phyloP scores from a whole-genome alignment of 768 basidiomycete species.

The Kockovaella imperatae region DNA sequence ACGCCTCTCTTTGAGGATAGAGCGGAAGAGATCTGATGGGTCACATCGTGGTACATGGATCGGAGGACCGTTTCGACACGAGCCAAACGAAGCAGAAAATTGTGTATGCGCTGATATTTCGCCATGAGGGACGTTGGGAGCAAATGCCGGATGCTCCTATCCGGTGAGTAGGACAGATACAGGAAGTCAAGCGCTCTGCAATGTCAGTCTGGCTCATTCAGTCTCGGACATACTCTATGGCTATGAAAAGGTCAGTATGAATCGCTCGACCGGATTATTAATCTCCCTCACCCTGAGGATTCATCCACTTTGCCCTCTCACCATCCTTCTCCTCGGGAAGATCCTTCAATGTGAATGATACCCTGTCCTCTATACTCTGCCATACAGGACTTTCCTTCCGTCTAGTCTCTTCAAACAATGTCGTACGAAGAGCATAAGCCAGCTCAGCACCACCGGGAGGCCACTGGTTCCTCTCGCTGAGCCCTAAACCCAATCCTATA shows the following conservation, averaged over 20 bases:
- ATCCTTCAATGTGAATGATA: slow-evolving; percentile 79
- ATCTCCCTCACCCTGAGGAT: slow-evolving; percentile 55
- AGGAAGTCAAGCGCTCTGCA: slow-evolving; percentile 76
- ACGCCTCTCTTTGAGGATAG: slow-evolving; percentile 19
- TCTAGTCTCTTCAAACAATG: slow-evolving; percentile 73
- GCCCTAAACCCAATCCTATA: slow-evolving; percentile 62
- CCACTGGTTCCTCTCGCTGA: slow-evolving; percentile 72
- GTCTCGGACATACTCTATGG: not conserved
- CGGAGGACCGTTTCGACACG: slow-evolving; percentile 53
- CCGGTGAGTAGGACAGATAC: slow-evolving; percentile 84
- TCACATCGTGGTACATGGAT: slow-evolving; percentile 14
- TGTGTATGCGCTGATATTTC: slow-evolving; percentile 78
- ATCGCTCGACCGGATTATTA: not conserved
- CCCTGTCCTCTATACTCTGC: slow-evolving; percentile 43
- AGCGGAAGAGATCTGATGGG: no score
- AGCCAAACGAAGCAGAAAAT: slow-evolving; percentile 66
- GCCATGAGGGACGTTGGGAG: slow-evolving; percentile 65
- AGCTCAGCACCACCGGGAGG: slow-evolving; percentile 79
- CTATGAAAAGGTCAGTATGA: slow-evolving; percentile 3
- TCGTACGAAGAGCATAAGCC: slow-evolving; percentile 71
- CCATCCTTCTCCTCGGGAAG: slow-evolving; percentile 51
- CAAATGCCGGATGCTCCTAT: slow-evolving; percentile 63
- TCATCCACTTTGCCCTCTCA: slow-evolving; percentile 67
- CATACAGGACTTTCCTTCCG: slow-evolving; percentile 22
- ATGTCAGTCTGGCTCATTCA: not conserved